Percentiles rank a stretch among this genome's conserved stretches.
Evolutionary conservation across 371 early-diverging fungal species (phyloP).

Genomic region (Rhizopus arrhizus): DNA sequence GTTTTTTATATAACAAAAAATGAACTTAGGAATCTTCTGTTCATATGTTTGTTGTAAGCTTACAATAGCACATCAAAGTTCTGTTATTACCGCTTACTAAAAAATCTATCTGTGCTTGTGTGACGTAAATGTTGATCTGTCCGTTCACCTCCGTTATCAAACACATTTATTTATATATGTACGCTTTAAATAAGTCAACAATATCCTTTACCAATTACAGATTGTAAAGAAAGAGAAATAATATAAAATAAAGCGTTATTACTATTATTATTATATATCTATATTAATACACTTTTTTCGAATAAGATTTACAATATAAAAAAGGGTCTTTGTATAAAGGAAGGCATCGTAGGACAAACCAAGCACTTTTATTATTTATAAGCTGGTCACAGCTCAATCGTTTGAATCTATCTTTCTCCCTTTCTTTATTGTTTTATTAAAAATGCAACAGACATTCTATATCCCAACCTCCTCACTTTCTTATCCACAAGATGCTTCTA

Average conservation of each 20-base stretch:
- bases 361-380: conserved; percentile 22
- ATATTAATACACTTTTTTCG: too few species aligned
- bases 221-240: not conserved
- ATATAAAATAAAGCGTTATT: not conserved
- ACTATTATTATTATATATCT: too few species aligned
- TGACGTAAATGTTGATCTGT: conserved; percentile 19
- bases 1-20: too few species aligned
- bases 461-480: not conserved
- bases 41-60: too few species aligned
- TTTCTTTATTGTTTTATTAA: not conserved
- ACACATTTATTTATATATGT: conserved; percentile 12
- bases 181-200: too few species aligned
- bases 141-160: conserved; percentile 33
- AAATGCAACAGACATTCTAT: conserved; percentile 3
- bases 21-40: too few species aligned
- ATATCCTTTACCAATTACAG: not conserved
- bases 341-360: not conserved
- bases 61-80: too few species aligned
- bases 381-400: not conserved
- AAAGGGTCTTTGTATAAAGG: not conserved
- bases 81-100: not conserved
- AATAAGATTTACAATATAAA: too few species aligned
- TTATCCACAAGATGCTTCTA: not conserved
- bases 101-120: conserved; percentile 2
- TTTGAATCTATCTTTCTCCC: not conserved